phyloP scores from a whole-genome alignment of 768 basidiomycete species.

The Jaapia argillacea region DNA sequence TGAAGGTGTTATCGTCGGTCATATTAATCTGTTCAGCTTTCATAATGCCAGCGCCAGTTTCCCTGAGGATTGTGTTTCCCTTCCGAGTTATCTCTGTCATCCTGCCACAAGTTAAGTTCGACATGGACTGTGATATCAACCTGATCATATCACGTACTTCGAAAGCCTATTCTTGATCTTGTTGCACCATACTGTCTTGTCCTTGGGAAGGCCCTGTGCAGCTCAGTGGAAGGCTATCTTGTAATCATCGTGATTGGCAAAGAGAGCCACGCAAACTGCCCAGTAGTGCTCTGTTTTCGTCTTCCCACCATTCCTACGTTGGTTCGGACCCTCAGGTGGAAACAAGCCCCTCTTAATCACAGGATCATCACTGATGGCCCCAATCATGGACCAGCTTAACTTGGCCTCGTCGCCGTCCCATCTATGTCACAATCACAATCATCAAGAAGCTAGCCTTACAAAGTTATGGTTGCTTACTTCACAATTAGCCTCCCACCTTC shows the following conservation, averaged over 20 bases:
- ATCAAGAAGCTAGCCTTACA: too few relatives aligned
- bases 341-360: neutral
- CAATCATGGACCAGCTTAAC: neutral
- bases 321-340: neutral
- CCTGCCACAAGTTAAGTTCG: neutral
- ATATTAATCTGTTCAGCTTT: neutral
- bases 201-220: neutral
- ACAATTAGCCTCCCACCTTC: too few relatives aligned
- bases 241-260: neutral
- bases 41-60: conserved; percentile 5
- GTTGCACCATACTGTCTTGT: neutral
- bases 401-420: conserved; percentile 7
- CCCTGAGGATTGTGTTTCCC: neutral
- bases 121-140: neutral
- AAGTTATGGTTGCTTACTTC: too few relatives aligned
- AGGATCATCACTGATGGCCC: neutral
- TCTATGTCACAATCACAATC: too few relatives aligned
- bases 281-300: neutral
- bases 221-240: conserved; percentile 3
- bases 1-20: neutral
- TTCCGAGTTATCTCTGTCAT: neutral
- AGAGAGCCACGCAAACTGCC: neutral
- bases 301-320: neutral
- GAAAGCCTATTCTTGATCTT: neutral
- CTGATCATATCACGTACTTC: neutral